A percentile compares a stretch with the other conserved stretches of the same genome.
phyloP scores from a whole-genome alignment of 768 basidiomycete genomes.

The Vishniacozyma victoriae region DNA sequence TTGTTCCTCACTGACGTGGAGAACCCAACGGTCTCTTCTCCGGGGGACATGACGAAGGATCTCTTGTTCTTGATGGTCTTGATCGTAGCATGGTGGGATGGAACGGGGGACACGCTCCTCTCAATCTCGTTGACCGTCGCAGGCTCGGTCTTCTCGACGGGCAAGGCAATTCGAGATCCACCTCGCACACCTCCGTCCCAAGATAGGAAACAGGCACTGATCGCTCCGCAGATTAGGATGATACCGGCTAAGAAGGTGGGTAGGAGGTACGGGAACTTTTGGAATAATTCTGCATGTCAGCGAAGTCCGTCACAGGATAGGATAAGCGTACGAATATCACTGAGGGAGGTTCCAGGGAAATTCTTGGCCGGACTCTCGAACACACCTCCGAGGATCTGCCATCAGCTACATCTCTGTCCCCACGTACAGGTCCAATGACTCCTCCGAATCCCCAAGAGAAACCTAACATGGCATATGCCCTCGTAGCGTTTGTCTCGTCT shows the following conservation, averaged over 20 bases:
- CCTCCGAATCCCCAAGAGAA: conserved; percentile 98
- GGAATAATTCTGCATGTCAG: conserved; percentile 54
- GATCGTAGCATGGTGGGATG: conserved; percentile 16
- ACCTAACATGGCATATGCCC: conserved; percentile 92
- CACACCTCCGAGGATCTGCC: conserved; percentile 58
- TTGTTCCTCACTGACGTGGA: conserved; percentile 9
- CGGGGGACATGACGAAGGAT: conserved; percentile 22
- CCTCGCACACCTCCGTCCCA: conserved; percentile 79
- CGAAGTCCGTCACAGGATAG: background rate
- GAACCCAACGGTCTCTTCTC: conserved; percentile 13
- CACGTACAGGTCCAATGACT: conserved; percentile 56
- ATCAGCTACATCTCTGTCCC: conserved; percentile 13
- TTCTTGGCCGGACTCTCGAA: conserved; percentile 64
- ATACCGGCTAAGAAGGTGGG: conserved; percentile 73
- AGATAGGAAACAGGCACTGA: conserved; percentile 81
- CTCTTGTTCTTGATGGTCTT: conserved; percentile 13
- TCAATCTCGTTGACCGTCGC: conserved; percentile 2
- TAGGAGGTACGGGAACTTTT: conserved; percentile 79
- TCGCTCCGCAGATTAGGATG: conserved; percentile 71
- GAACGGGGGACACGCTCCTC: conserved; percentile 14
- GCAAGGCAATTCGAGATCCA: conserved; percentile 76
- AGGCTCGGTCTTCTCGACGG: conserved; percentile 61
- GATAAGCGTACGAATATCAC: conserved; percentile 48
- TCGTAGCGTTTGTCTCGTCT: conserved; percentile 83
- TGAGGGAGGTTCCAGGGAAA: conserved; percentile 69